A percentile compares a stretch with the other conserved stretches of the same genome.
Evolutionary conservation across 305 asterid species (phyloP).

Genomic region (Fraxinus dipetala): DNA sequence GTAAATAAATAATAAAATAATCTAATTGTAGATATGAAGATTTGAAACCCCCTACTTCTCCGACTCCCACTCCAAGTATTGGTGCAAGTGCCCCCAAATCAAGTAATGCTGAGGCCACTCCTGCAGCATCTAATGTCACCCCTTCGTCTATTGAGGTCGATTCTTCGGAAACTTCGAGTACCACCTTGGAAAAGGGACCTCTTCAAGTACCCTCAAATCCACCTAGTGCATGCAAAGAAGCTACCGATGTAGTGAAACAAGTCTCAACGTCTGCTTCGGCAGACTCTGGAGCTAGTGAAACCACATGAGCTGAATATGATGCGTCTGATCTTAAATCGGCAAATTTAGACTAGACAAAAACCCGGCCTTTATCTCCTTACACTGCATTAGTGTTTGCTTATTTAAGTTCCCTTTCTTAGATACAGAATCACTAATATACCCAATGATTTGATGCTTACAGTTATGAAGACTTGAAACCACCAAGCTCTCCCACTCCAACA

Average conservation of each 20-base stretch:
- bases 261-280: background rate
- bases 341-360: background rate
- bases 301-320: background rate
- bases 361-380: conserved; percentile 18
- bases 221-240: conserved; percentile 6
- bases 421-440: conserved; percentile 11
- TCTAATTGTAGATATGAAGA: conserved; percentile 35
- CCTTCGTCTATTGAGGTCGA: conserved; percentile 33
- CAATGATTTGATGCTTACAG: conserved; percentile 27
- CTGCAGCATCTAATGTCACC: conserved; percentile 24
- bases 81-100: conserved; percentile 35
- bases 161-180: conserved; percentile 29
- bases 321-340: conserved; percentile 5
- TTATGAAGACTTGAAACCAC: conserved; percentile 57
- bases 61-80: conserved; percentile 60
- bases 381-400: conserved; percentile 1
- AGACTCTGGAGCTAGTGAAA: background rate
- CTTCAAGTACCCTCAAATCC: conserved; percentile 14
- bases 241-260: background rate
- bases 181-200: conserved; percentile 14
- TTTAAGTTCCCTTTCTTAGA: background rate
- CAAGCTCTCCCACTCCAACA: conserved; percentile 51
- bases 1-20: no score
- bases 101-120: conserved; percentile 23
- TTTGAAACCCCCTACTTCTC: conserved; percentile 71